Conservation (phyloP, 129 eudicot genomes). For the Chrysanthemum seticuspe region DNA sequence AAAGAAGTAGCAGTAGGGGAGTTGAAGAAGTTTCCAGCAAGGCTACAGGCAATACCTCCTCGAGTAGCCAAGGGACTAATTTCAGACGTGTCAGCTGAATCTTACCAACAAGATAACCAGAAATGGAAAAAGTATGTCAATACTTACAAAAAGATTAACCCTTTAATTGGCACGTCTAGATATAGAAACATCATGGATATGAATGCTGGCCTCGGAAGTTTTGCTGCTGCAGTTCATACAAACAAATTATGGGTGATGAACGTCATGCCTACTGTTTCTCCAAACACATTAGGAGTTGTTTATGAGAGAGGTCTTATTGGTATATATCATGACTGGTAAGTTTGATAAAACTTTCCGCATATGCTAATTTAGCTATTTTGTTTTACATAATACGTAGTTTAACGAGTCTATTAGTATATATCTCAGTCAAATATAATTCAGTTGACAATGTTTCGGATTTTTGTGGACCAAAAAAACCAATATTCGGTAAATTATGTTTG, state of each 20-base stretch:
- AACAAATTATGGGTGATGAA: constrained; percentile 94
- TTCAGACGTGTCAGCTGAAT: constrained; percentile 61
- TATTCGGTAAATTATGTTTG: too few species aligned
- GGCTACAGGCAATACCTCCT: constrained; percentile 76
- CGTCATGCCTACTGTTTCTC: constrained; percentile 80
- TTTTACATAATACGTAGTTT: background rate
- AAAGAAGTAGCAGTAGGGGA: constrained; percentile 78
- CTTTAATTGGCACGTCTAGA: constrained; percentile 62
- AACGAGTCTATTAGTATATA: background rate
- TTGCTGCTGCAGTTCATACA: constrained; percentile 76
- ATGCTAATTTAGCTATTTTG: background rate
- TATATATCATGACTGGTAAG: constrained; percentile 91
- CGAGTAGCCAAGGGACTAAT: constrained; percentile 56
- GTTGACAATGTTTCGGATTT: background rate
- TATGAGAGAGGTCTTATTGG: constrained; percentile 90
- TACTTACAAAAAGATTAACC: constrained; percentile 55
- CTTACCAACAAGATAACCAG: constrained; percentile 60
- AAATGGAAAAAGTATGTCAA: constrained; percentile 69
- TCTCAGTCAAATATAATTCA: background rate
- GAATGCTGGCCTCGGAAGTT: constrained; percentile 43
- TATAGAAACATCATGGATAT: constrained; percentile 72
- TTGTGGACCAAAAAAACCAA: background rate
- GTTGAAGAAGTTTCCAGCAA: constrained; percentile 69
- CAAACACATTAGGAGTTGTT: constrained; percentile 67
- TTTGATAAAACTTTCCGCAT: background rate